These are phyloP conservation scores for Coemansia nantahalensis DNA, from an alignment of 192 early-diverging fungal species.

Conservation along the genomic window DNA sequence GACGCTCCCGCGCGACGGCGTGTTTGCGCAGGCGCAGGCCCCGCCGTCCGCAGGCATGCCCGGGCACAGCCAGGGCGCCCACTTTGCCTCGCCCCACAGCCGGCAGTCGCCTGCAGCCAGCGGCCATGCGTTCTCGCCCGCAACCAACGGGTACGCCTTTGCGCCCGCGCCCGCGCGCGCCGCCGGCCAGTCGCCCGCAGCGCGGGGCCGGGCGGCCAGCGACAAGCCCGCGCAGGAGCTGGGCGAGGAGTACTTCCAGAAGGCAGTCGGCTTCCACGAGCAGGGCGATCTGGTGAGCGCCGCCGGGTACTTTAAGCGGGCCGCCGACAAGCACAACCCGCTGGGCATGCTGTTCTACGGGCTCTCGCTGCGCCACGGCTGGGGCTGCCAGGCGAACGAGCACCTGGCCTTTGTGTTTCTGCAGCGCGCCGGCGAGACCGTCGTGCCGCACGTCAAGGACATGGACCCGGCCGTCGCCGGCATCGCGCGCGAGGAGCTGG, in stretches of 20 bases:
- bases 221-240: constrained; percentile 22
- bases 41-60: too few relatives aligned
- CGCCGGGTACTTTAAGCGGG: constrained; percentile 66
- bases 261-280: constrained; percentile 69
- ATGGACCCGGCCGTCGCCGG: constrained; percentile 57
- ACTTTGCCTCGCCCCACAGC: too few relatives aligned
- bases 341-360: constrained; percentile 74
- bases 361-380: constrained; percentile 72
- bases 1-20: too few relatives aligned
- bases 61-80: too few relatives aligned
- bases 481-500: constrained; percentile 64
- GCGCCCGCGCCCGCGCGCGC: too few relatives aligned
- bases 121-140: neutral
- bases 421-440: constrained; percentile 67
- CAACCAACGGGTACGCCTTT: neutral
- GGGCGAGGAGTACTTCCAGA: constrained; percentile 63
- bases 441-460: constrained; percentile 60
- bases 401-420: constrained; percentile 66
- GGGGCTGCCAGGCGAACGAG: constrained; percentile 71
- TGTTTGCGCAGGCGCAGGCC: too few relatives aligned
- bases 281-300: constrained; percentile 67
- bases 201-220: too few relatives aligned
- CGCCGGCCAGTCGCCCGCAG: too few relatives aligned
- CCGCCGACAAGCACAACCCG: constrained; percentile 62
- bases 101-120: too few relatives aligned